These are phyloP conservation scores for Fusarium fujikuroi DNA, from an alignment of 2,329 filamentous ascomycete species.

Conservation along the genomic window DNA sequence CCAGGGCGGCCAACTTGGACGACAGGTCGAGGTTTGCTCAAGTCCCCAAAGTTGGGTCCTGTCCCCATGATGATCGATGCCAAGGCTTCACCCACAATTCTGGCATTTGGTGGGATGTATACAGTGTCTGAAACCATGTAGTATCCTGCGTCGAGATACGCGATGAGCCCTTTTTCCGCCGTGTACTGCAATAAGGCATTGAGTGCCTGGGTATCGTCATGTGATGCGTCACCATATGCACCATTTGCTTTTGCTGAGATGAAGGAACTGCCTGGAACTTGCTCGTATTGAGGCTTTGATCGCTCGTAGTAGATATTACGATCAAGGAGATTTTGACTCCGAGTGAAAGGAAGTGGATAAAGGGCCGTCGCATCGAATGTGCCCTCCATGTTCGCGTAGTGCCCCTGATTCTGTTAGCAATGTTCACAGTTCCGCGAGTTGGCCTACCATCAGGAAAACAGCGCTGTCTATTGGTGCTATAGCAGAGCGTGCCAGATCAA, in stretches of 20 bases:
- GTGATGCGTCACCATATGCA: constrained; percentile 72
- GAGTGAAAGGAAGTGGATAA: constrained; percentile 25
- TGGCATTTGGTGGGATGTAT: constrained; percentile 58
- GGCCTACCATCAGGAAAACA: constrained; percentile 45
- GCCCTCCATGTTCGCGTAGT: constrained; percentile 37
- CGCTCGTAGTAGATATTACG: constrained; percentile 71
- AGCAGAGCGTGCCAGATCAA: constrained; percentile 27
- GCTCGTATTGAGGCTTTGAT: constrained; percentile 78
- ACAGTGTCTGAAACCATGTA: constrained; percentile 69
- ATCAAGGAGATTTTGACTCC: constrained; percentile 60
- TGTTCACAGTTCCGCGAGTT: not conserved
- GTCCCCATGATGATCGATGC: constrained; percentile 64
- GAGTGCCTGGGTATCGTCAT: constrained; percentile 79
- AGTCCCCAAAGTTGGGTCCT: constrained; percentile 66
- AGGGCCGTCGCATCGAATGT: constrained; percentile 39
- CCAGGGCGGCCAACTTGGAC: constrained; percentile 73
- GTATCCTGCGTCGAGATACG: constrained; percentile 70
- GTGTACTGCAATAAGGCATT: constrained; percentile 62
- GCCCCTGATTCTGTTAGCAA: constrained; percentile 39
- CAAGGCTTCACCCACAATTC: constrained; percentile 70
- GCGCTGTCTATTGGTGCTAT: constrained; percentile 11
- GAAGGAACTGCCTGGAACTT: constrained; percentile 67
- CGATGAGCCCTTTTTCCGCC: constrained; percentile 64
- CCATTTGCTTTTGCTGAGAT: constrained; percentile 69
- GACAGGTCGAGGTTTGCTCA: constrained; percentile 69